phyloP scores from a whole-genome alignment of 192 early-diverging fungal genomes.

The Coemansia sp. region DNA sequence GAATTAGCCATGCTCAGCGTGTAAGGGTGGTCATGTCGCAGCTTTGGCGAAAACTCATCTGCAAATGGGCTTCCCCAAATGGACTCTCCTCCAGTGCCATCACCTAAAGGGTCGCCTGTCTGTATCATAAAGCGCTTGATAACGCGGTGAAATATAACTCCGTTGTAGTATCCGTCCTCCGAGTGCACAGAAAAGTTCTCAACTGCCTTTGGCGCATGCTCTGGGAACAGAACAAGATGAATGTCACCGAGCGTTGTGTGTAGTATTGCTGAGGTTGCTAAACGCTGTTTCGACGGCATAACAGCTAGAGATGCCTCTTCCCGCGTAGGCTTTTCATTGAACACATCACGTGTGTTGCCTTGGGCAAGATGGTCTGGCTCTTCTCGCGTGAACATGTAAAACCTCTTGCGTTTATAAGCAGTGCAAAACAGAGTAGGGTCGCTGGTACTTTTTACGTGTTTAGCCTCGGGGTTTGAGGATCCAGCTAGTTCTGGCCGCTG shows the following conservation, averaged over 20 bases:
- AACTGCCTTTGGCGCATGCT: constrained; percentile 80
- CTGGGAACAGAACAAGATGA: constrained; percentile 83
- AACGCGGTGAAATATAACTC: constrained; percentile 94
- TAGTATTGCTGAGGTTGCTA: constrained; percentile 73
- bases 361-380: constrained; percentile 70
- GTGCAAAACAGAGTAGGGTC: constrained; percentile 94
- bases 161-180: constrained; percentile 88
- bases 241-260: constrained; percentile 95
- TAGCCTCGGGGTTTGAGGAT: constrained; percentile 87
- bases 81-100: constrained; percentile 95
- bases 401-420: constrained; percentile 88
- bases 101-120: constrained; percentile 85
- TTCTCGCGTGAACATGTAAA: constrained; percentile 88
- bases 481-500: constrained; percentile 58
- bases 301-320: constrained; percentile 94
- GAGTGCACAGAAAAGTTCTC: constrained; percentile 92
- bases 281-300: constrained; percentile 61
- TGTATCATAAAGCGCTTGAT: constrained; percentile 98
- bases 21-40: constrained; percentile 87
- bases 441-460: constrained; percentile 56
- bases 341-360: constrained; percentile 84
- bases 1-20: constrained; percentile 97
- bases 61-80: constrained; percentile 93
- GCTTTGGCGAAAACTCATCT: constrained; percentile 82
- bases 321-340: constrained; percentile 95